Evolutionary conservation across 768 basidiomycete genomes (phyloP), one percentile per base, ranked within the genome.

Genomic region (Lyophyllum semitale): DNA sequence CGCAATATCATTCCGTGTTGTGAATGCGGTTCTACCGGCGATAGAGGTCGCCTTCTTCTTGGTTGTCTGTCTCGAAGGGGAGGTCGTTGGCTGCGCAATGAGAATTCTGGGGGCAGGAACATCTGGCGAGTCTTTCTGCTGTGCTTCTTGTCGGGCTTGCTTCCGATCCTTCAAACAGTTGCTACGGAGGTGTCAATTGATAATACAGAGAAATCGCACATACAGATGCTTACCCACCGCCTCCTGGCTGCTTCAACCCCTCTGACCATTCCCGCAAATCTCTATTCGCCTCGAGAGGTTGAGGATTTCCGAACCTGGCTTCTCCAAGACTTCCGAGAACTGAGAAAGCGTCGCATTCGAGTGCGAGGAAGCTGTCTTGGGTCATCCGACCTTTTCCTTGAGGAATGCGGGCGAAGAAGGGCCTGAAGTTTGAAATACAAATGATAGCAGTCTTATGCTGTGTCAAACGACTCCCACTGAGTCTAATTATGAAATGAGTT

Each of bases 181-280:
- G 27, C 77, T 81, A 48, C 27, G 27, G 46, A 45, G 13, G 29
- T 13, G 15, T 52, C 35, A 55, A 27, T 15, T 48, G 46, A 30
- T 23, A 47, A 51, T 37, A 26, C 38, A 43, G 0, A 26, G 52
- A 47, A 23, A 8, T 12, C 59, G 55, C 53, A 12, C 20, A 40
- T 46, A 26, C 22, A 41, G 33, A 41, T 32, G 75, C 83, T 68
- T 65, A 88, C 87, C 85, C 85, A 58, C 75, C 83, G 42, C 85
- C 84, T 32, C 84, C 86, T 33, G 77, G 74, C 42, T 76, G 66
- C 50, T 74, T 77, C 45, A 89, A 68, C n/a, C 84, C 86, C 8
- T 76, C 62, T 17, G 77, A 69, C 88, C 88, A 90, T 46, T 71
- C 66, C 4, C 60, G 61, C 22, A 90, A 61, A 26, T 78, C 72